Evolutionary conservation across 2,329 filamentous ascomycete genomes (phyloP).

Genomic region (Xylaria sp.): DNA sequence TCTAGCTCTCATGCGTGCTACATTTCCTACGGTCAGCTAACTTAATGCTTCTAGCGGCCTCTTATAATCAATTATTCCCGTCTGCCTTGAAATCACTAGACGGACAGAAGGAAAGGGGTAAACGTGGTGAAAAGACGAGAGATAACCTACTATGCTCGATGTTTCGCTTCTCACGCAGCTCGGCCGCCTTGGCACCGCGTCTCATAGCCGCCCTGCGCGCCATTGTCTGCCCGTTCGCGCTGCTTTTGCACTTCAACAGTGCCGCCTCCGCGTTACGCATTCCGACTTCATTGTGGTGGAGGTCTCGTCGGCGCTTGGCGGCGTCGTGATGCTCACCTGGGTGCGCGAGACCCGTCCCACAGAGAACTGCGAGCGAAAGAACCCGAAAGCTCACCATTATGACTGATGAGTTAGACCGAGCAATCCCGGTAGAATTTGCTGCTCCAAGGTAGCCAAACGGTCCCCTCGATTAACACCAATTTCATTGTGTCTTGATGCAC

Average conservation of each 20-base stretch:
- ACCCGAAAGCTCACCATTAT: constrained; percentile 32
- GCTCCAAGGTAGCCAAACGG: background rate
- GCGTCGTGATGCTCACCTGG: constrained; percentile 52
- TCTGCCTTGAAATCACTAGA: background rate
- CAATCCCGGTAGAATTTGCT: background rate
- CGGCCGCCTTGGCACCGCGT: constrained; percentile 50
- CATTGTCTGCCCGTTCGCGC: constrained; percentile 50
- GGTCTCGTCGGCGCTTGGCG: constrained; percentile 44
- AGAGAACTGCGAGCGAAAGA: constrained; percentile 29
- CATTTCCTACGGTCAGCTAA: constrained; percentile 13
- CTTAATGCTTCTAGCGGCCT: background rate
- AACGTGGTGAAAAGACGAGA: background rate
- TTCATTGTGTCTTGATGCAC: background rate
- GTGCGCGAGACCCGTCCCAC: constrained; percentile 48
- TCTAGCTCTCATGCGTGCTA: constrained; percentile 39
- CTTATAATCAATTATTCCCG: too few species aligned
- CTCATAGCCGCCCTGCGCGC: constrained; percentile 51
- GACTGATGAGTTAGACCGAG: background rate
- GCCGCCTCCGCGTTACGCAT: constrained; percentile 50
- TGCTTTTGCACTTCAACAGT: constrained; percentile 50
- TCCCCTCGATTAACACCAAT: background rate
- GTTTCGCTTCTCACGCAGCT: constrained; percentile 51
- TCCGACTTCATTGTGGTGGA: constrained; percentile 49
- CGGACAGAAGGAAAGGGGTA: too few species aligned
- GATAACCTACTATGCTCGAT: constrained; percentile 40